A percentile compares a stretch with the other conserved stretches of the same genome.
These are phyloP conservation scores for Verticillium tricorpus DNA, from an alignment of 2,329 filamentous ascomycete genomes.

Conservation along the genomic window DNA sequence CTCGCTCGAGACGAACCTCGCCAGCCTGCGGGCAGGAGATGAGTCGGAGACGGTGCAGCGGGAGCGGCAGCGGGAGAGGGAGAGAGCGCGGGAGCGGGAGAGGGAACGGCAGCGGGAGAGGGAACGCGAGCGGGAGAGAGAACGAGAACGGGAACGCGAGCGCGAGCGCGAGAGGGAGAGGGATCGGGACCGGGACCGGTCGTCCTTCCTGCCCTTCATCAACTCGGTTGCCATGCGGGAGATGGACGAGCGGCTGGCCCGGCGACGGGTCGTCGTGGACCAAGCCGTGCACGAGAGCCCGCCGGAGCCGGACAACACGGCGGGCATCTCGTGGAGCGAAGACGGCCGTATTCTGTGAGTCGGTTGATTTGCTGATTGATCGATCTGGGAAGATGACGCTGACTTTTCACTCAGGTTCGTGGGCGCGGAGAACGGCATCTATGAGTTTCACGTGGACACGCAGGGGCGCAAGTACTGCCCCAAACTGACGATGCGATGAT, in stretches of 20 bases:
- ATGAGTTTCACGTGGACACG: conserved; percentile 66
- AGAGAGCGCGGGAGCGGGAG: not conserved
- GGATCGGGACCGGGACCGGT: conserved; percentile 29
- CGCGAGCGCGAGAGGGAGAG: not conserved
- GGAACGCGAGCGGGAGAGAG: not conserved
- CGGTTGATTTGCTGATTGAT: not conserved
- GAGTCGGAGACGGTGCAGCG: not conserved
- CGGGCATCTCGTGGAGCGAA: conserved; percentile 58
- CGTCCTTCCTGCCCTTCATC: conserved; percentile 31
- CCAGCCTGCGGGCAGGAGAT: conserved; percentile 17
- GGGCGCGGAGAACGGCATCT: conserved; percentile 68
- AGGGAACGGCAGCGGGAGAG: not conserved
- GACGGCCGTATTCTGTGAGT: conserved; percentile 57
- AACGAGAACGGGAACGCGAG: not conserved
- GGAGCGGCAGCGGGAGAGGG: not conserved
- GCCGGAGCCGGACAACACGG: conserved; percentile 52
- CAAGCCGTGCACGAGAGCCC: conserved; percentile 37
- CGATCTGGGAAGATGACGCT: not conserved
- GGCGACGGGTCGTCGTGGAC: conserved; percentile 21
- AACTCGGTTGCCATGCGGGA: conserved; percentile 27
- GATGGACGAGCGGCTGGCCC: conserved; percentile 22
- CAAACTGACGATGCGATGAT: conserved; percentile 48
- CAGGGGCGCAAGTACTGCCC: conserved; percentile 56
- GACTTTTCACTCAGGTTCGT: conserved; percentile 45
- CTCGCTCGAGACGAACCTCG: conserved; percentile 20